A percentile compares a stretch with the other conserved stretches of the same genome.
phyloP scores from a whole-genome alignment of 805 yeast genomes.

The Spathaspora sp. region DNA sequence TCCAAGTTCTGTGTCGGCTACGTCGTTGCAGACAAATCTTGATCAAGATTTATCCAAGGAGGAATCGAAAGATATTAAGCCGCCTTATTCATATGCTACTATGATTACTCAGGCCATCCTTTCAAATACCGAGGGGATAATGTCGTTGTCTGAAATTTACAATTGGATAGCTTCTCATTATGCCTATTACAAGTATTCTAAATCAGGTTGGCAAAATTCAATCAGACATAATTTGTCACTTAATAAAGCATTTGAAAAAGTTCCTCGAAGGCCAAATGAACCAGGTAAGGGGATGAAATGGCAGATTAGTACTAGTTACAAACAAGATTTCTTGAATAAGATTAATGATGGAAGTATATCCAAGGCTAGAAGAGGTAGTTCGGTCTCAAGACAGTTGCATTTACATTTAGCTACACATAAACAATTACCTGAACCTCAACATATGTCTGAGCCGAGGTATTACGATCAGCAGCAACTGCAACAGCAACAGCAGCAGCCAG shows the following conservation, averaged over 20 bases:
- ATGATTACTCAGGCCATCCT: constrained; percentile 97
- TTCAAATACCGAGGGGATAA: constrained; percentile 80
- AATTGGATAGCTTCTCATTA: constrained; percentile 85
- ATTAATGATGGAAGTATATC: constrained; percentile 72
- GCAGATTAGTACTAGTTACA: constrained; percentile 86
- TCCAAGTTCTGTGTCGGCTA: constrained; percentile 36
- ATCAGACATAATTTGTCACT: constrained; percentile 92
- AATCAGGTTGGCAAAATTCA: constrained; percentile 98
- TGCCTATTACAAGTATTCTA: constrained; percentile 87
- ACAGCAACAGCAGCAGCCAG: constrained; percentile 6
- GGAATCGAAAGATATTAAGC: constrained; percentile 89
- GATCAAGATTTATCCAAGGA: constrained; percentile 77
- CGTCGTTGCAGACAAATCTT: constrained; percentile 41
- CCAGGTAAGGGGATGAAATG: constrained; percentile 99
- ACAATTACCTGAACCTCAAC: constrained; percentile 45
- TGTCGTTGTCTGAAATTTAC: constrained; percentile 88
- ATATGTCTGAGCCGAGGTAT: constrained; percentile 10
- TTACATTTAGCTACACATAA: constrained; percentile 64
- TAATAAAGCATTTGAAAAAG: constrained; percentile 96
- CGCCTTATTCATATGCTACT: constrained; percentile 95
- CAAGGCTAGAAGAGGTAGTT: constrained; percentile 74
- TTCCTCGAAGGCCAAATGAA: constrained; percentile 90
- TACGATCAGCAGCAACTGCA: constrained; percentile 15
- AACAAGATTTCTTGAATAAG: constrained; percentile 78
- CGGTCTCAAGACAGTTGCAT: constrained; percentile 77